A percentile compares a stretch with the other conserved stretches of the same genome.
Conservation (phyloP, 2,329 filamentous ascomycete genomes). For the Nigrograna mackinnonii region DNA sequence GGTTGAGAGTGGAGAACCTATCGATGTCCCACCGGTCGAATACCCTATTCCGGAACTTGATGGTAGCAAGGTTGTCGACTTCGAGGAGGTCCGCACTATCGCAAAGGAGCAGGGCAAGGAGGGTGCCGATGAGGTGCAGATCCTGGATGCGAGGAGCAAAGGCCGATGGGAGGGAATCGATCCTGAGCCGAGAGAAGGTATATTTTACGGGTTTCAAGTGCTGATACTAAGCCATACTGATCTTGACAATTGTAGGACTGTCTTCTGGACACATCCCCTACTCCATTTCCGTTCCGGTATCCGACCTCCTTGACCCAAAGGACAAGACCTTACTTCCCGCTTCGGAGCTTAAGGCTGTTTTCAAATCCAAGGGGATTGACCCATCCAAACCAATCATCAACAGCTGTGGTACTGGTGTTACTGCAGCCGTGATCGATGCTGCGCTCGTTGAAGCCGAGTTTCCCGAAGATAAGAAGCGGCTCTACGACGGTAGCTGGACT, state of each 20-base stretch:
- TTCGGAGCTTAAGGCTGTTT: conserved; percentile 73
- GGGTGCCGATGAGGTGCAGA: conserved; percentile 79
- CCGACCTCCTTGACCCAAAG: conserved; percentile 76
- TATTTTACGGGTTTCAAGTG: conserved; percentile 3
- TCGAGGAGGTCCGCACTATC: conserved; percentile 80
- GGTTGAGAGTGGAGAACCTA: conserved; percentile 75
- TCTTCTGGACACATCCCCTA: conserved; percentile 92
- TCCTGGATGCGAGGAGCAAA: conserved; percentile 81
- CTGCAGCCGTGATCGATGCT: conserved; percentile 86
- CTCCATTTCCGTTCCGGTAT: conserved; percentile 80
- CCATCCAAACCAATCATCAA: conserved; percentile 79
- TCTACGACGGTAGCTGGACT: conserved; percentile 99
- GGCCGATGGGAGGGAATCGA: conserved; percentile 82
- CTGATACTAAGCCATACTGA: not conserved
- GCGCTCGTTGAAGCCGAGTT: conserved; percentile 80
- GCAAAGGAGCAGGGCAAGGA: conserved; percentile 79
- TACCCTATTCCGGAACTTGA: conserved; percentile 53
- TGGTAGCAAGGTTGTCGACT: conserved; percentile 70
- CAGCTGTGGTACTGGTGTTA: conserved; percentile 92
- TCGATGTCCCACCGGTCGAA: conserved; percentile 46
- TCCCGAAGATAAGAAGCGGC: conserved; percentile 68
- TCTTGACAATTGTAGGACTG: conserved; percentile 48
- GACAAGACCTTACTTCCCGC: conserved; percentile 79
- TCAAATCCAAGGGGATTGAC: conserved; percentile 79
- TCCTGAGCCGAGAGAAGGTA: conserved; percentile 81